A percentile compares a stretch with the other conserved stretches of the same genome.
These are phyloP conservation scores for Backusella luteola DNA, from an alignment of 192 early-diverging fungal species.

Conservation along the genomic window DNA sequence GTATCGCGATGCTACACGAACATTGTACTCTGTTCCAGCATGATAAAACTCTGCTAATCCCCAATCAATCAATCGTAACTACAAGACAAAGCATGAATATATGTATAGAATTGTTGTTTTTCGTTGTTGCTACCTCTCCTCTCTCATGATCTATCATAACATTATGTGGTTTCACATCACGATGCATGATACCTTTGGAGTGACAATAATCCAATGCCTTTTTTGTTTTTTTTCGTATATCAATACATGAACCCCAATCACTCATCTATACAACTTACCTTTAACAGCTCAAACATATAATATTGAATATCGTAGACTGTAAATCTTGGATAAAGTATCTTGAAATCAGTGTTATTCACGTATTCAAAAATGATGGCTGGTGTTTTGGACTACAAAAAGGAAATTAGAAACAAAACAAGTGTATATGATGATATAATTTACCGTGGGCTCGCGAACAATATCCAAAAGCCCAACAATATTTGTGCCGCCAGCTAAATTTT, in stretches of 20 bases:
- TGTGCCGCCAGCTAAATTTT: constrained; percentile 92
- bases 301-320: constrained; percentile 94
- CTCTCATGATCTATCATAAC: constrained; percentile 99
- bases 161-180: constrained; percentile 99
- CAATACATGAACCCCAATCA: too few species aligned
- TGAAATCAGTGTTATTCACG: constrained; percentile 98
- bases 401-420: not conserved
- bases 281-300: constrained; percentile 96
- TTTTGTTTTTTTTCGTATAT: not conserved
- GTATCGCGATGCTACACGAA: constrained; percentile 97
- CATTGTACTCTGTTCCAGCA: constrained; percentile 95
- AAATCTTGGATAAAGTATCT: constrained; percentile 91
- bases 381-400: constrained; percentile 74
- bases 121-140: constrained; percentile 47
- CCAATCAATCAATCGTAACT: constrained; percentile 98
- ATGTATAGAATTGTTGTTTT: not conserved
- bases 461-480: constrained; percentile 93
- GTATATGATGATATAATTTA: constrained; percentile 22
- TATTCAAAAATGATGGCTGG: constrained; percentile 96
- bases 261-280: constrained; percentile 46
- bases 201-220: constrained; percentile 97
- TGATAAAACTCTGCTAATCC: constrained; percentile 99
- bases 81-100: not conserved
- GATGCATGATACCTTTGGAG: constrained; percentile 98
- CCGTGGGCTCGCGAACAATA: constrained; percentile 92